These are phyloP conservation scores for Epichloe sp. DNA, from an alignment of 2,329 filamentous ascomycete genomes.

Conservation along the genomic window DNA sequence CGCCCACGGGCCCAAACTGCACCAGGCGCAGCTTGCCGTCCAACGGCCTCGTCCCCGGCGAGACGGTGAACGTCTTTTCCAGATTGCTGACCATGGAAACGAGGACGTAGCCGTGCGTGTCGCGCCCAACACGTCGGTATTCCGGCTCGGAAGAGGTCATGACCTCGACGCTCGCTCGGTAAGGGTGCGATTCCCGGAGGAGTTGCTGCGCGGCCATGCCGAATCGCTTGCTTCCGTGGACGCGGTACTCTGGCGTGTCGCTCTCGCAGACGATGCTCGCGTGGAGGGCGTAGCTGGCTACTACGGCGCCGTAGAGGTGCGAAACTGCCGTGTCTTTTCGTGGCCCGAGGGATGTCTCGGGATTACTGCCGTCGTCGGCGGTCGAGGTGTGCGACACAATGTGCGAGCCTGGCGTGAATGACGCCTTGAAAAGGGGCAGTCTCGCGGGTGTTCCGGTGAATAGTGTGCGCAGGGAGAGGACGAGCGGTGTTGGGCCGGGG, in stretches of 20 bases:
- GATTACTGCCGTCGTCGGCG: background rate
- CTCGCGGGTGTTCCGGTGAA: slow-evolving; percentile 39
- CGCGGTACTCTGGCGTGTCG: slow-evolving; percentile 70
- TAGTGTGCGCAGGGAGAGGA: slow-evolving; percentile 43
- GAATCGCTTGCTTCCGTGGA: slow-evolving; percentile 66
- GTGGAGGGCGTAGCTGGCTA: slow-evolving; percentile 83
- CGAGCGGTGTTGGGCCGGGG: slow-evolving; percentile 25
- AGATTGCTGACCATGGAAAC: slow-evolving; percentile 66
- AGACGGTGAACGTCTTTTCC: slow-evolving; percentile 72
- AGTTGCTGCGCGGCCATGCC: slow-evolving; percentile 71
- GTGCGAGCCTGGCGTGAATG: slow-evolving; percentile 45
- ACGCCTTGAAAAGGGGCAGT: slow-evolving; percentile 50
- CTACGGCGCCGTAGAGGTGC: slow-evolving; percentile 60
- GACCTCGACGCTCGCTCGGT: slow-evolving; percentile 30
- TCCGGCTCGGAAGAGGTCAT: slow-evolving; percentile 3
- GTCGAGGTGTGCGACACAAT: slow-evolving; percentile 26
- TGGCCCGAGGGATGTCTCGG: slow-evolving; percentile 6
- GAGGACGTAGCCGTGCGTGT: slow-evolving; percentile 62
- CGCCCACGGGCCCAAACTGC: slow-evolving; percentile 56
- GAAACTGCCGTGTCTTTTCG: slow-evolving; percentile 22
- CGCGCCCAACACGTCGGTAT: slow-evolving; percentile 18
- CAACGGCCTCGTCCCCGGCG: slow-evolving; percentile 55
- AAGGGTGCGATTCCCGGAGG: slow-evolving; percentile 41
- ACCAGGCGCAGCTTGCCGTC: slow-evolving; percentile 61
- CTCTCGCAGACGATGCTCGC: slow-evolving; percentile 81